phyloP scores from a whole-genome alignment of 352 stramenopile species.

The Phytophthora quininea region DNA sequence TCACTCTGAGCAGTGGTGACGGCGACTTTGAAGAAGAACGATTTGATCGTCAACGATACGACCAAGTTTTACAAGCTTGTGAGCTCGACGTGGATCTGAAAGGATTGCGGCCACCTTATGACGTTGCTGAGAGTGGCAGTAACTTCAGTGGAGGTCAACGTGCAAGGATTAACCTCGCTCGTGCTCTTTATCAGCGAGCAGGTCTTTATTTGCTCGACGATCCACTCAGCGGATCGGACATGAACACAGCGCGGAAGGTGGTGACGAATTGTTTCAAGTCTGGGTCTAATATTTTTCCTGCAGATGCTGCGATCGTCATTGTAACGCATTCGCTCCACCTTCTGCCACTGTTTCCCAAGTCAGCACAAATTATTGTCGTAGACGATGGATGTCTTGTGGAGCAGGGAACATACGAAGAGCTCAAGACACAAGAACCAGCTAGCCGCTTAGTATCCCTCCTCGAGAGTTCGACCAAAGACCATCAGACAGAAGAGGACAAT shows the following conservation, averaged over 20 bases:
- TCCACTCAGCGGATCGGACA: constrained; percentile 82
- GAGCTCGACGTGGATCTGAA: constrained; percentile 76
- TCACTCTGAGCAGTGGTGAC: constrained; percentile 52
- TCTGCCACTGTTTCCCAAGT: constrained; percentile 50
- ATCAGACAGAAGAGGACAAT: neutral
- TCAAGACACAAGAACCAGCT: constrained; percentile 24
- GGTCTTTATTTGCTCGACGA: constrained; percentile 90
- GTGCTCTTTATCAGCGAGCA: constrained; percentile 74
- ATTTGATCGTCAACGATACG: constrained; percentile 51
- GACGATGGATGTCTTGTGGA: constrained; percentile 62
- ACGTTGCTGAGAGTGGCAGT: constrained; percentile 70
- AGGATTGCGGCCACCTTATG: constrained; percentile 37
- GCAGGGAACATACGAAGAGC: constrained; percentile 30
- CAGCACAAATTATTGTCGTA: constrained; percentile 61
- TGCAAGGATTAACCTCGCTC: constrained; percentile 83
- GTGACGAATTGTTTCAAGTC: constrained; percentile 52
- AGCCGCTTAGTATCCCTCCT: constrained; percentile 42
- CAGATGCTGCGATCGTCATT: constrained; percentile 65
- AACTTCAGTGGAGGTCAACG: constrained; percentile 90
- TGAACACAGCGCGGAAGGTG: constrained; percentile 56
- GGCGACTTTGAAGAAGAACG: neutral
- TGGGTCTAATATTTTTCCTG: constrained; percentile 51
- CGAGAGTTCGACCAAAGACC: constrained; percentile 7
- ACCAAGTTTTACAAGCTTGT: constrained; percentile 63
- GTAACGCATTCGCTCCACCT: constrained; percentile 82